Percentiles rank a stretch among this genome's conserved stretches.
phyloP scores from a whole-genome alignment of 2,329 filamentous ascomycete genomes.

The Purpureocillium takamizusanense region DNA sequence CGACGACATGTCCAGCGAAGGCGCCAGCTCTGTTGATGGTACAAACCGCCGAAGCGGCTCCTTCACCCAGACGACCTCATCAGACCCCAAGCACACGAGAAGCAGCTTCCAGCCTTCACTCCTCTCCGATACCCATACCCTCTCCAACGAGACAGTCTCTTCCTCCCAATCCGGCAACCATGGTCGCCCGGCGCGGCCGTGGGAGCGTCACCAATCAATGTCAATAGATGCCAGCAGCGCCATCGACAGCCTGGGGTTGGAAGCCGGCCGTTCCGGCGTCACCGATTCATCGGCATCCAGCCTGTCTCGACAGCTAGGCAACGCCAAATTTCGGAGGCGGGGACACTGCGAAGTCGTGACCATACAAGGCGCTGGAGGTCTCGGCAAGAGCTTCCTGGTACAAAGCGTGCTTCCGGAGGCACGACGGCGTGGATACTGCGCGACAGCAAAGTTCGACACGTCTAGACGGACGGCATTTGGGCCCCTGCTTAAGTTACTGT shows the following conservation, averaged over 20 bases:
- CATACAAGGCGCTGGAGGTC: conserved; percentile 51
- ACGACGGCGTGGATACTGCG: conserved; percentile 53
- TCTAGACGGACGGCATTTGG: conserved; percentile 53
- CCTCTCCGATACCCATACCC: conserved; percentile 29
- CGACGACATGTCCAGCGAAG: conserved; percentile 50
- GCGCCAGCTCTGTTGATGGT: conserved; percentile 47
- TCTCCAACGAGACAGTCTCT: conserved; percentile 36
- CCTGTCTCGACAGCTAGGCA: conserved; percentile 44
- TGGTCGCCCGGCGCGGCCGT: conserved; percentile 31
- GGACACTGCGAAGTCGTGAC: conserved; percentile 56
- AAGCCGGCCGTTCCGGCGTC: conserved; percentile 31
- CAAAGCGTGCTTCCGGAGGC: conserved; percentile 55
- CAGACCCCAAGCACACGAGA: conserved; percentile 30
- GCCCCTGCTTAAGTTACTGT: conserved; percentile 54
- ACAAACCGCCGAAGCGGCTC: conserved; percentile 39
- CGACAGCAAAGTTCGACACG: conserved; percentile 57
- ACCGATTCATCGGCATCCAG: conserved; percentile 38
- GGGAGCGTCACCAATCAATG: conserved; percentile 44
- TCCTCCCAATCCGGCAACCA: conserved; percentile 32
- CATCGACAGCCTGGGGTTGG: conserved; percentile 33
- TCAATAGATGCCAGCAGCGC: conserved; percentile 39
- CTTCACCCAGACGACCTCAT: conserved; percentile 33
- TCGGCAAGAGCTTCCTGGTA: conserved; percentile 58
- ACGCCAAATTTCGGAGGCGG: conserved; percentile 49
- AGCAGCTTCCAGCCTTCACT: conserved; percentile 31